Conservation (phyloP, 495 filamentous ascomycete species). For the Platismatia glauca region DNA sequence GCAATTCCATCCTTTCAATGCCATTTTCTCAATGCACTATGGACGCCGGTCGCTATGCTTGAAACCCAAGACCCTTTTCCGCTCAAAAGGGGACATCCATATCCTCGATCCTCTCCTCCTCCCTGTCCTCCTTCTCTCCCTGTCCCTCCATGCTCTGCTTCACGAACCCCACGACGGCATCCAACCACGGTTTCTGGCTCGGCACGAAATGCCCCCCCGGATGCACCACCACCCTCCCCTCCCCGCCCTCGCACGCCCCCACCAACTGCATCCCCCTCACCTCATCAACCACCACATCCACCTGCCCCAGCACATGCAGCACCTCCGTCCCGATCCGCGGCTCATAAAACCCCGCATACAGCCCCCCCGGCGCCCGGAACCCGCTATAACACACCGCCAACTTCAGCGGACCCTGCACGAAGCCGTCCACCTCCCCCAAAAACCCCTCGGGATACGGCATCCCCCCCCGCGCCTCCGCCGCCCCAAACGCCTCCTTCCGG, state of each 20-base stretch:
- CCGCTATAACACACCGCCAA: slow-evolving; percentile 77
- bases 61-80: neutral
- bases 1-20: neutral
- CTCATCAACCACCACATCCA: slow-evolving; percentile 89
- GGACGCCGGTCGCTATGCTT: neutral
- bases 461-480: slow-evolving; percentile 24
- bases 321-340: slow-evolving; percentile 68
- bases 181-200: slow-evolving; percentile 66
- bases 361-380: slow-evolving; percentile 56
- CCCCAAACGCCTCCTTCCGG: slow-evolving; percentile 40
- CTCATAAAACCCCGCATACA: slow-evolving; percentile 63
- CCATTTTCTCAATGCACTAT: neutral
- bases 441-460: slow-evolving; percentile 46
- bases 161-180: slow-evolving; percentile 67
- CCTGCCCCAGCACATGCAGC: slow-evolving; percentile 69
- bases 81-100: slow-evolving; percentile 57
- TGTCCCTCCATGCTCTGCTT: slow-evolving; percentile 44
- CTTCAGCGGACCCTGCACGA: slow-evolving; percentile 53
- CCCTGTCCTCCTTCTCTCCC: slow-evolving; percentile 38
- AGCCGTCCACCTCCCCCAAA: slow-evolving; percentile 29
- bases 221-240: slow-evolving; percentile 63
- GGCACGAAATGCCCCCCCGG: slow-evolving; percentile 93
- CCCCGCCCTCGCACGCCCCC: slow-evolving; percentile 53
- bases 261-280: slow-evolving; percentile 53
- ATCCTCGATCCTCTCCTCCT: slow-evolving; percentile 50